Base-by-base conservation (phyloP, 768 basidiomycete genomes). In the Heimioporus sp. region DNA sequence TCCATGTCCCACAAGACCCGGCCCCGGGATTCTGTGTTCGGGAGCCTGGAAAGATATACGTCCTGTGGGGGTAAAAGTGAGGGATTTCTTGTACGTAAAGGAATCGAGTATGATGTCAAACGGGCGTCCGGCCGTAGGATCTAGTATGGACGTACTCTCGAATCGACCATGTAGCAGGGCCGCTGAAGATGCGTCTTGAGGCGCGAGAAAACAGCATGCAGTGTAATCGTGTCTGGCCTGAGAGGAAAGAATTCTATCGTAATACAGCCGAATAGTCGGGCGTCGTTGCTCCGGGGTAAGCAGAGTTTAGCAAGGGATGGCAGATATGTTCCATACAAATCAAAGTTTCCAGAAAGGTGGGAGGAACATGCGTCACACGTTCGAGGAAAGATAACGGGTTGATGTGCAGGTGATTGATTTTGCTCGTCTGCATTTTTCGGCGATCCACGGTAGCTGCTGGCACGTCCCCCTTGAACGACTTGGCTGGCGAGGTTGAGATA, bases 201-300 rank as follows among this genome's bases (percentile, higher is more conserved):
- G 59, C 40, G 57, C 56, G 15, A 74, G 51, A 46, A 61, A 63
- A 43, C 64, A 65, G 11, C 62, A 63, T 28, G 66, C 72, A 20
- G 73, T 73, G 11, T 59, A 68, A 52, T 75, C 74, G 10, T 70
- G 63, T 49, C 64, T 73, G 10, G 72, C 69, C 48, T 73, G 74
- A n/a, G 65, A 73, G 9, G 62, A 56, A 28, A 74, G 68, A 34
- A 74, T 68, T 6, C 56, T 66, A 39, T 75, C 57, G 44, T 75
- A 68, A 68, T 16, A 75, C 57, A 0, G 62, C 63, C 16, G 63
- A 62, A 19, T 69, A 68, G 37, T 65, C 45, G 4, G 68, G 66
- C 7, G 56, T 43, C 17, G 56, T 56, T n/a, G 56, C 63, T 13
- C 63, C 66, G 4, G 49, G 72, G 70, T 13, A 65, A 48, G 56